A percentile compares a stretch with the other conserved stretches of the same genome.
These are phyloP conservation scores for Athelia sp. DNA, from an alignment of 1,284 basidiomycete genomes.

Conservation along the genomic window DNA sequence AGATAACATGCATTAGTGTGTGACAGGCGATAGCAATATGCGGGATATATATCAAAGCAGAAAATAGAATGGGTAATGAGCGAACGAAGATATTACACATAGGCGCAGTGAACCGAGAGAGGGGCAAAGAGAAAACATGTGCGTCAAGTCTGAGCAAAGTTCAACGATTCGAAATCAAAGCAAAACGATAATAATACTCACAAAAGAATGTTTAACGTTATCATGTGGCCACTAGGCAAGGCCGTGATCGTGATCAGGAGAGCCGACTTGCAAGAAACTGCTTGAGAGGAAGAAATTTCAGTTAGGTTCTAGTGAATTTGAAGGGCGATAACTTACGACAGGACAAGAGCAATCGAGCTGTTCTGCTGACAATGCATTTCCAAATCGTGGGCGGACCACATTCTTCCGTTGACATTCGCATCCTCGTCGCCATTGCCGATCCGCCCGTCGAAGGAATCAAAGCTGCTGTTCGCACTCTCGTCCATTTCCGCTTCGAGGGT, in stretches of 20 bases:
- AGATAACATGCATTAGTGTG: too few species aligned
- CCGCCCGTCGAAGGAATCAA: conserved; percentile 27
- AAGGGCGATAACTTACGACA: conserved; percentile 27
- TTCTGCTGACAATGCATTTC: conserved; percentile 69
- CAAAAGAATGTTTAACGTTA: conserved; percentile 5
- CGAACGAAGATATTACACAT: conserved; percentile 14
- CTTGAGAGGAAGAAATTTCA: not conserved
- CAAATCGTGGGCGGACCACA: conserved; percentile 66
- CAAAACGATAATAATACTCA: conserved; percentile 14
- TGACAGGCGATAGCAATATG: not conserved
- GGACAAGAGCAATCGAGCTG: conserved; percentile 57
- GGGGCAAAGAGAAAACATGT: not conserved
- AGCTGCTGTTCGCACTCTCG: conserved; percentile 17
- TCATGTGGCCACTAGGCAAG: not conserved
- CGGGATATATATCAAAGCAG: not conserved
- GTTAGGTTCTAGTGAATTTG: not conserved
- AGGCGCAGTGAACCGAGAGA: not conserved
- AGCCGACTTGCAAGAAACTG: conserved; percentile 37
- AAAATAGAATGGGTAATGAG: not conserved
- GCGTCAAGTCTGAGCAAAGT: not conserved
- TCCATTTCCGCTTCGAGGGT: conserved; percentile 52
- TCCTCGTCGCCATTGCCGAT: conserved; percentile 28
- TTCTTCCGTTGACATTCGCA: conserved; percentile 34
- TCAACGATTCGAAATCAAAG: not conserved
- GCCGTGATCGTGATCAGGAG: conserved; percentile 21